A percentile compares a stretch with the other conserved stretches of the same genome.
These are phyloP conservation scores for Adansonia gregorii DNA, from an alignment of 441 rosid species.

Conservation along the genomic window DNA sequence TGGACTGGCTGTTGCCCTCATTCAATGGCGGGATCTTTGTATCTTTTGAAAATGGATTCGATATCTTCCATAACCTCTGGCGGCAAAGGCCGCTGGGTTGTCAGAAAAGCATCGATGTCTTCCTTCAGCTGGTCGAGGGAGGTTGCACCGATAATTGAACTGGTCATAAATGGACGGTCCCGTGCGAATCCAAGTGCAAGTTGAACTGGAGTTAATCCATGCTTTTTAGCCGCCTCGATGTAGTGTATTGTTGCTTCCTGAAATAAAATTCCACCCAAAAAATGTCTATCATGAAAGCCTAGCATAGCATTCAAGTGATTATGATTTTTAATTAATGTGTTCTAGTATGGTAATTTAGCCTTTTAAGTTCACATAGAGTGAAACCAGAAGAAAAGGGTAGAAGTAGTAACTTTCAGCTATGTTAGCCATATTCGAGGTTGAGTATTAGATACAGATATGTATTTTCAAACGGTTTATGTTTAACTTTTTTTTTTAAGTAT, in stretches of 20 bases:
- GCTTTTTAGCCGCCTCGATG: slow-evolving; percentile 68
- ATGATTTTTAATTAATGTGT: neutral
- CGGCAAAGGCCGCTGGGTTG: slow-evolving; percentile 68
- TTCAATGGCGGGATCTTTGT: slow-evolving; percentile 60
- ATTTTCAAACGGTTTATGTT: too few species aligned
- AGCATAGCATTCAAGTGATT: neutral
- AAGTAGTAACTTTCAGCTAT: neutral
- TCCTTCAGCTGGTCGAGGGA: slow-evolving; percentile 78
- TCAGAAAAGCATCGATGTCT: slow-evolving; percentile 74
- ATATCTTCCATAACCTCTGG: slow-evolving; percentile 65
- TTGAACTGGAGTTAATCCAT: slow-evolving; percentile 73
- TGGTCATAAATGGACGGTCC: slow-evolving; percentile 80
- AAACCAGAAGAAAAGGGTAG: too few species aligned
- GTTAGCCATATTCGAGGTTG: too few species aligned
- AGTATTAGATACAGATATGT: too few species aligned
- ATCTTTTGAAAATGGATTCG: slow-evolving; percentile 65
- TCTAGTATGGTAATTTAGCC: neutral
- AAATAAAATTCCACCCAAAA: slow-evolving; percentile 13
- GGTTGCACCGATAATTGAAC: slow-evolving; percentile 87
- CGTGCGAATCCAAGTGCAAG: slow-evolving; percentile 79
- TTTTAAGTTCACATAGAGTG: neutral
- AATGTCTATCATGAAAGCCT: neutral
- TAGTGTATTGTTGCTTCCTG: slow-evolving; percentile 80
- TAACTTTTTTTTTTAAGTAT: too few species aligned
- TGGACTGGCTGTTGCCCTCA: neutral